Evolutionary conservation across 1,284 basidiomycete species (phyloP), one percentile per base, ranked within the genome.

Genomic region (Bothia castanella): DNA sequence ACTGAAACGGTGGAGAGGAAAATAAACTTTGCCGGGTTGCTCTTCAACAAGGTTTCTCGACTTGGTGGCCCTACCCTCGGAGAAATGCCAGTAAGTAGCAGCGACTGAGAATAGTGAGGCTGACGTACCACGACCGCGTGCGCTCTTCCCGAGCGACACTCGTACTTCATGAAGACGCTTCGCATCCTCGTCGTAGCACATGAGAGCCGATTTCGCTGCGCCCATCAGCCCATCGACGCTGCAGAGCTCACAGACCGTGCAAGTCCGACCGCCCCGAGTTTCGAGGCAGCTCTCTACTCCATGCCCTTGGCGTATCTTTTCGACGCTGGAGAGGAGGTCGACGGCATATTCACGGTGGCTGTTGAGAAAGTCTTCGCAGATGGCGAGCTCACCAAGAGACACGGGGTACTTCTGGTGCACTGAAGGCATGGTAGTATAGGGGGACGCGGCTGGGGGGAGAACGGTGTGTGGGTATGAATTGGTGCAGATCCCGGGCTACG

Each of bases 351-450:
- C 38, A 10, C 42, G 45, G 13, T 56, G 44, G 31, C 44, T n/a
- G 1, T 52, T 45, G 20, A 62, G 58, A 25, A 58, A 29, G 10
- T 49, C 47, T 34, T 62, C 31, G 32, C 61, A 61, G 20, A 40
- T 31, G 25, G 29, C 36, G 13, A 60, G 52, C 44, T 60, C 58
- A 5, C n/a, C 48, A 12, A n/a, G 41, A 20, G 58, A 56, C 51
- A 63, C 49, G 44, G n/a, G n/a, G n/a, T n/a, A n/a, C n/a, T n/a
- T n/a, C n/a, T 37, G 9, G 12, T 40, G 3, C 1, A 21, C 17
- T 29, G 27, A 14, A 13, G 40, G 45, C 51, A 58, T 58, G 30
- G 11, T 38, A 30, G 2, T 8, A 20, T n/a, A n/a, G n/a, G n/a
- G n/a, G n/a, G n/a, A n/a, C n/a, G n/a, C n/a, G n/a, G n/a, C n/a